These are phyloP conservation scores for Coemansia sp. DNA, from an alignment of 192 early-diverging fungal genomes.

Conservation along the genomic window DNA sequence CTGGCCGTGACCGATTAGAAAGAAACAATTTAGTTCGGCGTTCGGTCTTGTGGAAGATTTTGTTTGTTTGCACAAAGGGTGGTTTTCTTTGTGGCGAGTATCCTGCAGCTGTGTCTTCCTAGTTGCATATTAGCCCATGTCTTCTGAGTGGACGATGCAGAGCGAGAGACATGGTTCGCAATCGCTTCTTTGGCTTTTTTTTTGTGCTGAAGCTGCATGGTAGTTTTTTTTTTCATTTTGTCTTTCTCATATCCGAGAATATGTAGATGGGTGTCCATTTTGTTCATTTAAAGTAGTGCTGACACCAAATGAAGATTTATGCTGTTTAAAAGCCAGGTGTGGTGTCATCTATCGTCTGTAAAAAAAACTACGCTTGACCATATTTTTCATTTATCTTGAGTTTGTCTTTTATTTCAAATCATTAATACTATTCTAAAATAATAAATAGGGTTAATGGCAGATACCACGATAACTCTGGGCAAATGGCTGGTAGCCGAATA, in stretches of 20 bases:
- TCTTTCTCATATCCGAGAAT: not conserved
- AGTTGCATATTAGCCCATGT: no score
- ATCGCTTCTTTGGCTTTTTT: no score
- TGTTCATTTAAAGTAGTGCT: not conserved
- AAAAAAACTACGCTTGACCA: not conserved
- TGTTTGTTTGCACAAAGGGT: not conserved
- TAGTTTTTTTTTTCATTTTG: not conserved
- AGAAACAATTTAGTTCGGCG: not conserved
- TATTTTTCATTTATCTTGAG: not conserved
- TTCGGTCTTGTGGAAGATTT: not conserved
- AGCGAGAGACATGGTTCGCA: no score
- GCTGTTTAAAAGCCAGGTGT: not conserved
- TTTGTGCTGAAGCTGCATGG: not conserved
- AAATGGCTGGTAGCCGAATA: conserved; percentile 14
- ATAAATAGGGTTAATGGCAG: not conserved
- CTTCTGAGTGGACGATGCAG: no score
- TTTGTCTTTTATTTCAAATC: not conserved
- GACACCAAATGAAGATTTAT: not conserved
- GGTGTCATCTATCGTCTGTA: not conserved
- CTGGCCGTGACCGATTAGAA: not conserved
- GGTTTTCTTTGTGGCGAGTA: not conserved
- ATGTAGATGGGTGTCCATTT: not conserved
- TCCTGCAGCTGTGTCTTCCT: no score
- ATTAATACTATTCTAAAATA: not conserved
- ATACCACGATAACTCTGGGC: not conserved